Conservation (phyloP, 2,329 filamentous ascomycete genomes). For the Cladosporium sp. region DNA sequence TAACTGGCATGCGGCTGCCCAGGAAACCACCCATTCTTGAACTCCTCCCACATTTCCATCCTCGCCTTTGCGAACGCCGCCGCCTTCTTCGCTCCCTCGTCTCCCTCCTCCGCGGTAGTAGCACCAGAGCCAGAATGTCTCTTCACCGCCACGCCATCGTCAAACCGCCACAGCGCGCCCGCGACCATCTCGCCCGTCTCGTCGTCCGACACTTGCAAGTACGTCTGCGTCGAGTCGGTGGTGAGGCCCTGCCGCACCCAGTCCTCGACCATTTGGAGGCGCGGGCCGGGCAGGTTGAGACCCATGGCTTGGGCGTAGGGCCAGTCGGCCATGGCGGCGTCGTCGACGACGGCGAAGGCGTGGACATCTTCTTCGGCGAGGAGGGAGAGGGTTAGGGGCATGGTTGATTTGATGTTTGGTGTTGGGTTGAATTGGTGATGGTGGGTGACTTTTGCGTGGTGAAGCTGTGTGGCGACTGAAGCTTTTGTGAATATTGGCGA, state of each 20-base stretch:
- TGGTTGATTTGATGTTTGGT: constrained; percentile 4
- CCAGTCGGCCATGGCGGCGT: constrained; percentile 24
- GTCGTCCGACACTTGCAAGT: constrained; percentile 27
- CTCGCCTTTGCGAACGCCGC: constrained; percentile 16
- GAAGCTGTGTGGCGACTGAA: too few relatives aligned
- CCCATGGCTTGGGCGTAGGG: constrained; percentile 25
- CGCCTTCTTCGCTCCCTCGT: constrained; percentile 8
- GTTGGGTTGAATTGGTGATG: neutral
- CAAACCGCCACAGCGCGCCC: constrained; percentile 26
- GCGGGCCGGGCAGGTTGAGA: constrained; percentile 12
- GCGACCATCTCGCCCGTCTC: constrained; percentile 26
- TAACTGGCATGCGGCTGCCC: constrained; percentile 26
- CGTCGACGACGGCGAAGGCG: constrained; percentile 28
- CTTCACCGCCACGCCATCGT: neutral
- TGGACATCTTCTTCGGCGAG: constrained; percentile 27
- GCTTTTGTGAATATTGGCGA: neutral
- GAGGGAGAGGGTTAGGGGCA: constrained; percentile 28
- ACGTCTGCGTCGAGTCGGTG: constrained; percentile 20
- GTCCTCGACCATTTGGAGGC: constrained; percentile 22
- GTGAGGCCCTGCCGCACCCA: constrained; percentile 20
- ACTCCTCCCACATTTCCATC: constrained; percentile 20
- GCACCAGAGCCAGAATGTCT: neutral
- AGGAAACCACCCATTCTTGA: constrained; percentile 22
- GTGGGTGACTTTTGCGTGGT: neutral
- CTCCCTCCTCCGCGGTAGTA: neutral